Conservation (phyloP, 2,329 filamentous ascomycete species). For the Fusarium citri region DNA sequence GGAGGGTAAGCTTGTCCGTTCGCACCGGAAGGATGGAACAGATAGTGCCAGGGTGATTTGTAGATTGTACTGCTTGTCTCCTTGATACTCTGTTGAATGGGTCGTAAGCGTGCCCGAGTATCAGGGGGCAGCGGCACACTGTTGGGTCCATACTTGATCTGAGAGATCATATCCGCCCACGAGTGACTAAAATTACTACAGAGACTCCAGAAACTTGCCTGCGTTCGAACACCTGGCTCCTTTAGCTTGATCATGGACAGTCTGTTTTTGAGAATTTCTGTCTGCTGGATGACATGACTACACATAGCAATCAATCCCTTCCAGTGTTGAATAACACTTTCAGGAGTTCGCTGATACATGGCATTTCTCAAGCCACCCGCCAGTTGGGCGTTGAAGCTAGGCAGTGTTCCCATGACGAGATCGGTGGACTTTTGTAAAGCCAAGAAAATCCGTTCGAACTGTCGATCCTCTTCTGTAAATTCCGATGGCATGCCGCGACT, state of each 20-base stretch:
- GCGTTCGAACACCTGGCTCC: slow-evolving; percentile 78
- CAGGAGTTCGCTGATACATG: slow-evolving; percentile 68
- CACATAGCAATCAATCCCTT: slow-evolving; percentile 78
- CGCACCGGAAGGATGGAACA: slow-evolving; percentile 45
- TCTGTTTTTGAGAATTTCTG: slow-evolving; percentile 77
- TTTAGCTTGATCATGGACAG: slow-evolving; percentile 85
- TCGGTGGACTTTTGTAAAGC: slow-evolving; percentile 80
- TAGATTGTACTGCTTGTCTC: slow-evolving; percentile 80
- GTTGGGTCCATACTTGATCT: slow-evolving; percentile 67
- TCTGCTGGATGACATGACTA: slow-evolving; percentile 76
- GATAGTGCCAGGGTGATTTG: slow-evolving; percentile 67
- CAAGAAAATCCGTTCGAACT: slow-evolving; percentile 85
- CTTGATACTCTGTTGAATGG: slow-evolving; percentile 84
- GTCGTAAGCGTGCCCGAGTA: slow-evolving; percentile 78
- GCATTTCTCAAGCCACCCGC: slow-evolving; percentile 71
- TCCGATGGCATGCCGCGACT: slow-evolving; percentile 64
- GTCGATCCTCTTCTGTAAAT: slow-evolving; percentile 79
- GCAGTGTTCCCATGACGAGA: slow-evolving; percentile 77
- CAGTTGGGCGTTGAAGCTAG: slow-evolving; percentile 76
- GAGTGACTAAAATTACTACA: slow-evolving; percentile 80
- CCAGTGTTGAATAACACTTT: slow-evolving; percentile 74
- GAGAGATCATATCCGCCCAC: slow-evolving; percentile 74
- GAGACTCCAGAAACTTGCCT: slow-evolving; percentile 72
- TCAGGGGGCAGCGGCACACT: slow-evolving; percentile 69
- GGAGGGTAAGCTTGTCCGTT: slow-evolving; percentile 41